Evolutionary conservation across 129 eudicot genomes (phyloP).

Genomic region (Logfia minima): DNA sequence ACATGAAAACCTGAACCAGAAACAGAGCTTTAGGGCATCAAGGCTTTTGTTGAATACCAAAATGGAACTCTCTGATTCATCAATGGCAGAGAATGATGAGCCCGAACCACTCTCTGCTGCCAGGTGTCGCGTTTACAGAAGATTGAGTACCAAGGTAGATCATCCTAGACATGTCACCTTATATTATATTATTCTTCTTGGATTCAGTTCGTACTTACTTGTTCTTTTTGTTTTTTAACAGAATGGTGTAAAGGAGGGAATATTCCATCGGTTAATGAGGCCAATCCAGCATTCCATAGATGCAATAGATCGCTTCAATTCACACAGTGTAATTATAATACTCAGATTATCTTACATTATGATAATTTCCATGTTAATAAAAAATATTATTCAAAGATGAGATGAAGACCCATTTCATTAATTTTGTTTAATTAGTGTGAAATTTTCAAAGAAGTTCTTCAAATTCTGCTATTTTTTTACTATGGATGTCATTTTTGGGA

Average conservation of each 20-base stretch:
- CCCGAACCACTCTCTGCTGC: slow-evolving; percentile 66
- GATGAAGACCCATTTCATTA: background rate
- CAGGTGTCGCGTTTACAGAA: slow-evolving; percentile 61
- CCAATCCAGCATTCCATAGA: slow-evolving; percentile 58
- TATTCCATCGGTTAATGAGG: slow-evolving; percentile 72
- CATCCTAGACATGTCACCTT: background rate
- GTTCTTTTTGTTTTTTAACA: slow-evolving; percentile 20
- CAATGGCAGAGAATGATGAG: slow-evolving; percentile 35
- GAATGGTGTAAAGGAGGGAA: slow-evolving; percentile 50
- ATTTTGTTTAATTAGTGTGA: slow-evolving; percentile 7
- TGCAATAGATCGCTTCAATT: slow-evolving; percentile 51
- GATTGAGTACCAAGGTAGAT: slow-evolving; percentile 54
- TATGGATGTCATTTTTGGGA: background rate
- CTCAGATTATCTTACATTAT: background rate
- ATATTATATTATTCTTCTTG: background rate
- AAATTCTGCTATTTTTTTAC: slow-evolving; percentile 9
- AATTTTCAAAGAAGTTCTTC: slow-evolving; percentile 7
- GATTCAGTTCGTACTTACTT: background rate
- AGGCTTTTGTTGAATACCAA: slow-evolving; percentile 52
- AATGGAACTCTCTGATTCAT: slow-evolving; percentile 43
- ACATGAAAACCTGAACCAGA: slow-evolving; percentile 47
- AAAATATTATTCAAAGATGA: background rate
- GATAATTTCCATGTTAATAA: background rate
- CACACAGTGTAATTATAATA: slow-evolving; percentile 42
- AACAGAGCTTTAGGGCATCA: slow-evolving; percentile 54